Evolutionary conservation across 805 yeast species (phyloP), one percentile per base, ranked within the genome.

Genomic region (Ogataea salicorniae): DNA sequence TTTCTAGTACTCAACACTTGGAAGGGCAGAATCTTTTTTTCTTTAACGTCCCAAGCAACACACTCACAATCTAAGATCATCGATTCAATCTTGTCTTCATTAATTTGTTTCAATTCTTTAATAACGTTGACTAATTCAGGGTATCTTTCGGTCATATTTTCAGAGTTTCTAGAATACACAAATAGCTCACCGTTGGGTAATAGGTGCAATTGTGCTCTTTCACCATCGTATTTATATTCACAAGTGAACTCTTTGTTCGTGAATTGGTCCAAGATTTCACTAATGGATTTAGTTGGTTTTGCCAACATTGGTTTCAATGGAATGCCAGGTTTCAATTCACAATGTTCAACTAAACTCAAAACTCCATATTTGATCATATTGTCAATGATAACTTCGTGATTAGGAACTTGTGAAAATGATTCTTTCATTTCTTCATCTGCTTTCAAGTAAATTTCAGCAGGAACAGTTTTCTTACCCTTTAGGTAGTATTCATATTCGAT

Each of bases 281-380:
- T 79, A 34, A 94, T 83, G 2, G 97, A 79, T 61, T 94, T 92
- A 0, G 98, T 92, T 2, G 99, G 99, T 62, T 92, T 94, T 6
- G 99, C 99, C 59, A 94, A 78, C 99, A 94, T 94, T 1, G 99
- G 99, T 62, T 91, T 92, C 57, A 94, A 73, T 0, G 99, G 99
- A 5, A 94, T 82, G 1, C 98, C 98, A 0, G 99, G 96, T 9
- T 84, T 81, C 51, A 94, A 70, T 37, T 80, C 81, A 57, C 95
- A 83, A 54, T 83, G 78, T 9, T 84, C 82, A 42, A 77, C 70
- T 38, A 94, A 62, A 35, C 84, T 72, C 55, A 73, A 66, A 2
- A 92, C 74, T 0, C 98, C 98, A 56, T 80, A 61, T 39, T 81
- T 70, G 49, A 85, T 63, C 1, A 89, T 83, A 2, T 80, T 76